Percentiles rank a stretch among this genome's conserved stretches.
Evolutionary conservation across 805 yeast species (phyloP).

Genomic region (Sugiyamaella lignohabitans): DNA sequence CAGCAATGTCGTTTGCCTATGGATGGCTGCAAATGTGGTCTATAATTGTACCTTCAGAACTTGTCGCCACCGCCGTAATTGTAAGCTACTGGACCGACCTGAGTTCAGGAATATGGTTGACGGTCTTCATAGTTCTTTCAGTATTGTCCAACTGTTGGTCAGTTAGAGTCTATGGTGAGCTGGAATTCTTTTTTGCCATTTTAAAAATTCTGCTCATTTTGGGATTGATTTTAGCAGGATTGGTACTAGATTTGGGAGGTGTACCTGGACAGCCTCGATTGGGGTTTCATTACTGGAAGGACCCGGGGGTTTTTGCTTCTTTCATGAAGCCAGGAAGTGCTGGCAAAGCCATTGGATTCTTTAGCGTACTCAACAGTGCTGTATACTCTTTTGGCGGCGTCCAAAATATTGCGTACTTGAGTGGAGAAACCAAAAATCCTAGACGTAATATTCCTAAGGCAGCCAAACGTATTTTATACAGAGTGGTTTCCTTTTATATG

Average conservation of each 20-base stretch:
- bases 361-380: constrained; percentile 55
- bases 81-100: constrained; percentile 50
- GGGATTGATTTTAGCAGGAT: constrained; percentile 58
- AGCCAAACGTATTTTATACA: constrained; percentile 59
- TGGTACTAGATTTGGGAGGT: constrained; percentile 65
- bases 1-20: constrained; percentile 62
- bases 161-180: constrained; percentile 40
- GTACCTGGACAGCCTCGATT: constrained; percentile 67
- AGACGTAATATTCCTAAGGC: constrained; percentile 66
- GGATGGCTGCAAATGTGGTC: constrained; percentile 50
- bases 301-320: constrained; percentile 59
- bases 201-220: constrained; percentile 59
- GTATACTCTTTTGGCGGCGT: constrained; percentile 68
- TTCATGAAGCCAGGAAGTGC: constrained; percentile 45
- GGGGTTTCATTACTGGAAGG: constrained; percentile 63
- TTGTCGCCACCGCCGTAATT: constrained; percentile 55
- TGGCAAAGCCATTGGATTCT: constrained; percentile 55
- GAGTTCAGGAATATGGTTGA: constrained; percentile 41
- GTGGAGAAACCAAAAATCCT: constrained; percentile 68
- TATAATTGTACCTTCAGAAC: constrained; percentile 44
- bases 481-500: constrained; percentile 59
- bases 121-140: constrained; percentile 42
- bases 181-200: constrained; percentile 51
- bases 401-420: constrained; percentile 56
- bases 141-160: constrained; percentile 40